Evolutionary conservation across 768 basidiomycete genomes (phyloP), one percentile per base, ranked within the genome.

Genomic region (Amanita brunnescens): DNA sequence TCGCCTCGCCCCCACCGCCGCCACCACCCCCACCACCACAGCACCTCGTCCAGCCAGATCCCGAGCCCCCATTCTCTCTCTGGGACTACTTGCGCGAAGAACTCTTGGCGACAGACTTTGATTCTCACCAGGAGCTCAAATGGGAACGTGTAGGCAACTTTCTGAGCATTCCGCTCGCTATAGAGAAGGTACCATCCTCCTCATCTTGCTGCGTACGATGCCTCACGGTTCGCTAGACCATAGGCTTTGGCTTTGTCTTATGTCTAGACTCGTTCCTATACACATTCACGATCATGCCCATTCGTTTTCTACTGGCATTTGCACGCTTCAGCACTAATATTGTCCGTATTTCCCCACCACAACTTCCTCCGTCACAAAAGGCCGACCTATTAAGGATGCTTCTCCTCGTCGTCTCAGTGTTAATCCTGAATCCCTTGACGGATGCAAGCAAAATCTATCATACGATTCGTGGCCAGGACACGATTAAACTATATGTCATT

Each of bases 391-490:
- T 96, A n/a, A 81, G 91, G 42, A 78, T 80, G 21, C 67, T 91
- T 7, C 73, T 99, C 2, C 75, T 99, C 18, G 62, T 85, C 1
- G 63, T 84, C 23, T 88, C 93, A 0, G 76, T 93, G 42, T 57
- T 81, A 14, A 75, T 94, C 18, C 73, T 97, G 4, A 76, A 83
- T 30, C 84, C 87, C 1, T 75, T 93, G 35, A 93, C 94, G 6
- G 95, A 99, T 62, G 88, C 92, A 8, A 95, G 92, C 67, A 93
- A 94, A 71, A 95, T 99, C 58, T 99, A 99, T 60, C 96, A 99
- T 61, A 87, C 86, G 13, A 97, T 99, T 50, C 83, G 96, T 18
- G 95, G 94, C 0, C 96, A 98, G 67, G 96, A 99, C 59, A 96
- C 92, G 2, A 95, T 99, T 71, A 99, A 98, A 70, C 69, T 99